Evolutionary conservation across 106 monocot species (phyloP).

Genomic region (Ottelia alismoides): DNA sequence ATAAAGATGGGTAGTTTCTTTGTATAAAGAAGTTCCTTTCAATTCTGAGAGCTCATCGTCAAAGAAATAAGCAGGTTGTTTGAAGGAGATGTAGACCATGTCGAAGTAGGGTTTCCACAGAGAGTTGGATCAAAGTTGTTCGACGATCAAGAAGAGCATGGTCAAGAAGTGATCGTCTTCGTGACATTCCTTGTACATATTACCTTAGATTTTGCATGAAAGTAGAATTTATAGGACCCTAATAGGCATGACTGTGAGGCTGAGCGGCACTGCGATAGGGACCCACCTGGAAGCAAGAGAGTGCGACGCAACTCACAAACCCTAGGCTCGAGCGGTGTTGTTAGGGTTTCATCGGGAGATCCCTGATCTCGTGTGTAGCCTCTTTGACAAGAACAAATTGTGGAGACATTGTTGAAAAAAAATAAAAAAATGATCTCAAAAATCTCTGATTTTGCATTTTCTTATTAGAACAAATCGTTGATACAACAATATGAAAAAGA

Average conservation of each 20-base stretch:
- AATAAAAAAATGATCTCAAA: too few relatives aligned
- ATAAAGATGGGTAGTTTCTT: too few relatives aligned
- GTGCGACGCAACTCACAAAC: too few relatives aligned
- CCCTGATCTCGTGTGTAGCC: too few relatives aligned
- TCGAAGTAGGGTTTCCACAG: slow-evolving; percentile 93
- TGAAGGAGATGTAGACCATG: slow-evolving; percentile 72
- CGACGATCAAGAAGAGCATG: slow-evolving; percentile 71
- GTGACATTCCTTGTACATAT: slow-evolving; percentile 58
- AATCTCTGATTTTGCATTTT: too few relatives aligned
- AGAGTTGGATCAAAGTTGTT: slow-evolving; percentile 57
- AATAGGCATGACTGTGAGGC: slow-evolving; percentile 92
- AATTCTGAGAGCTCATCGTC: slow-evolving; percentile 77
- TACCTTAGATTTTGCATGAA: slow-evolving; percentile 40
- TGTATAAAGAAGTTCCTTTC: slow-evolving; percentile 76
- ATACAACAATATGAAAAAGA: too few relatives aligned
- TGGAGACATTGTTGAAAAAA: too few relatives aligned
- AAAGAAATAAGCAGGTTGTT: slow-evolving; percentile 75
- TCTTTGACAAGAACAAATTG: too few relatives aligned
- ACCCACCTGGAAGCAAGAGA: too few relatives aligned
- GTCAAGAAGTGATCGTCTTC: slow-evolving; percentile 82
- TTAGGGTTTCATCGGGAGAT: too few relatives aligned
- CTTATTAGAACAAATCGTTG: too few relatives aligned
- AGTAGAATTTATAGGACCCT: slow-evolving; percentile 66
- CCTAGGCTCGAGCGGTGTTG: too few relatives aligned
- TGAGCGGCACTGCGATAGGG: slow-evolving; percentile 83